Percentiles rank a stretch among this genome's conserved stretches.
Conservation (phyloP, 176 grass and related monocot species). For the Ananas comosus region DNA sequence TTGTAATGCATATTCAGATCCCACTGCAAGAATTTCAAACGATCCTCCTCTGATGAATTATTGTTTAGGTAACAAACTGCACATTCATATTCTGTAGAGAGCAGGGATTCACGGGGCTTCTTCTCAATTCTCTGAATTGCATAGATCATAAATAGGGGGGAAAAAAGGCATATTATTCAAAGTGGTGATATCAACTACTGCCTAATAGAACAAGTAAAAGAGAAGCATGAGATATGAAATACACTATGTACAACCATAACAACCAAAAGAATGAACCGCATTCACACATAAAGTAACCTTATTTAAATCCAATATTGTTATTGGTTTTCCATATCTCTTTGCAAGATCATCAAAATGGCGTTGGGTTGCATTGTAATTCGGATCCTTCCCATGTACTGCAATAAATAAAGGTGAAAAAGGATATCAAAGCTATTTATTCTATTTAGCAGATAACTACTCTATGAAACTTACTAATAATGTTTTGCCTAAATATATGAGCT, state of each 20-base stretch:
- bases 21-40: slow-evolving; percentile 81
- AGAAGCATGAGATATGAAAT: neutral
- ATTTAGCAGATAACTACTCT: neutral
- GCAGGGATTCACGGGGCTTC: slow-evolving; percentile 76
- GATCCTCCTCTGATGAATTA: slow-evolving; percentile 42
- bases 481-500: slow-evolving; percentile 66
- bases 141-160: neutral
- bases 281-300: slow-evolving; percentile 44
- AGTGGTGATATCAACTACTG: neutral
- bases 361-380: slow-evolving; percentile 66
- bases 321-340: slow-evolving; percentile 73
- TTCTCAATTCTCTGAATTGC: slow-evolving; percentile 49
- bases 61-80: slow-evolving; percentile 65
- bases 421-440: neutral
- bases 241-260: neutral
- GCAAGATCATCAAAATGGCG: slow-evolving; percentile 92
- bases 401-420: neutral
- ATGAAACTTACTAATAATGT: slow-evolving; percentile 79
- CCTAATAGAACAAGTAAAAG: neutral
- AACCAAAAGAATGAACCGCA: neutral
- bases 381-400: slow-evolving; percentile 62
- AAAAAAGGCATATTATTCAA: neutral
- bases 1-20: slow-evolving; percentile 82
- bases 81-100: slow-evolving; percentile 65
- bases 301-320: slow-evolving; percentile 94